A percentile compares a stretch with the other conserved stretches of the same genome.
Conservation (phyloP, 495 filamentous ascomycete species). For the Xylaria flabelliformis region DNA sequence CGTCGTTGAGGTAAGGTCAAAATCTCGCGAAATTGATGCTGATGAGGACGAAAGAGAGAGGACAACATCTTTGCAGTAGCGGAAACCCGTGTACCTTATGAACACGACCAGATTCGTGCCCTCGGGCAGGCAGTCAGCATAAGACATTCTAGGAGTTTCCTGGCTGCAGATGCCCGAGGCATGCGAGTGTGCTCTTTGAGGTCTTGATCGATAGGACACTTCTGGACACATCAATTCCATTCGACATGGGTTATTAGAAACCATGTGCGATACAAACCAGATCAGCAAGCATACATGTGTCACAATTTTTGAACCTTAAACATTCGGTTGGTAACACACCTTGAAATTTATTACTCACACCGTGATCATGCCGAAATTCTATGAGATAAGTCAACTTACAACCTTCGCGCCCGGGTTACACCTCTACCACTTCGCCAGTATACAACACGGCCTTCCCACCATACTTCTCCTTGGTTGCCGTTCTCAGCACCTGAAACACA, state of each 20-base stretch:
- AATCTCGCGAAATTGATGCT: background rate
- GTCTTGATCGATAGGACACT: background rate
- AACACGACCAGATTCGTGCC: background rate
- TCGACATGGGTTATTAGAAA: background rate
- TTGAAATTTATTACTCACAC: background rate
- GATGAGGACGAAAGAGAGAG: background rate
- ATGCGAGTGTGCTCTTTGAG: background rate
- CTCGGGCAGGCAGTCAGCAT: background rate
- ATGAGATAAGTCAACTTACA: background rate
- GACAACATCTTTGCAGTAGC: background rate
- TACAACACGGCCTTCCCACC: slow-evolving; percentile 45
- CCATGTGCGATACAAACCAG: background rate
- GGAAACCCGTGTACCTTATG: background rate
- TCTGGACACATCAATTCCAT: background rate
- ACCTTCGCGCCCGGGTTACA: slow-evolving; percentile 7
- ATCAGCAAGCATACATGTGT: background rate
- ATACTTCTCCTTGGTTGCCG: slow-evolving; percentile 46
- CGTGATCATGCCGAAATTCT: background rate
- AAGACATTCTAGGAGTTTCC: background rate
- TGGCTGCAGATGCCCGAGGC: background rate
- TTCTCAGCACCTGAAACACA: slow-evolving; percentile 46
- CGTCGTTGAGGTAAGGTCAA: background rate
- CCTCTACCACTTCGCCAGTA: slow-evolving; percentile 29
- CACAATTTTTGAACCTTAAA: background rate
- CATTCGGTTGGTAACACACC: background rate